A percentile compares a stretch with the other conserved stretches of the same genome.
phyloP scores from a whole-genome alignment of 371 early-diverging fungal species.

The Basidiobolus meristosporus region DNA sequence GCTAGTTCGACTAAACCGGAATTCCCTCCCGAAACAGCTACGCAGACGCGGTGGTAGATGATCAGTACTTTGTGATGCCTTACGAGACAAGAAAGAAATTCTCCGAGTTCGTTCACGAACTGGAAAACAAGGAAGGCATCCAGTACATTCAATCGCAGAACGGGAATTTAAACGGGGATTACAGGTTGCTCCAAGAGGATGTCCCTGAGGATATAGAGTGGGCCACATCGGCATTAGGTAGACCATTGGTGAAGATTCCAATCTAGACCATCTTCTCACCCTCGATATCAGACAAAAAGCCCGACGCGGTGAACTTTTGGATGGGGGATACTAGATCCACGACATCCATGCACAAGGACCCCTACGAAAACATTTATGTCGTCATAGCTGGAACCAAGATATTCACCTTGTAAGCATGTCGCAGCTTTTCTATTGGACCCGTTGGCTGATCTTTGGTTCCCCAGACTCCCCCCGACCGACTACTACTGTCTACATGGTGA shows the following conservation, averaged over 20 bases:
- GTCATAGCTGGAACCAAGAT: constrained; percentile 50
- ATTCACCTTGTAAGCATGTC: constrained; percentile 22
- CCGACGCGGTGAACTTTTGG: constrained; percentile 72
- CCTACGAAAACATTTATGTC: constrained; percentile 60
- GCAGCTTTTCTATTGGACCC: too few relatives aligned
- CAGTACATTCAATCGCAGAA: constrained; percentile 54
- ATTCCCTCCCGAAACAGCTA: too few relatives aligned
- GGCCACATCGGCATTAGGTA: constrained; percentile 8
- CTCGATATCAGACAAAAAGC: constrained; percentile 11
- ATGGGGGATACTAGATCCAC: constrained; percentile 35
- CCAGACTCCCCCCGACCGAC: constrained; percentile 8
- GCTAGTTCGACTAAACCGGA: too few relatives aligned
- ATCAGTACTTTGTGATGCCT: constrained; percentile 45
- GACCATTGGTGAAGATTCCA: constrained; percentile 12
- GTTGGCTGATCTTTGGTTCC: too few relatives aligned
- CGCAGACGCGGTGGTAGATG: constrained; percentile 43
- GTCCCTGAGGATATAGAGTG: constrained; percentile 35
- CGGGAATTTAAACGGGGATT: constrained; percentile 36
- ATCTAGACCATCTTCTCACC: background rate
- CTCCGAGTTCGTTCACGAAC: constrained; percentile 20
- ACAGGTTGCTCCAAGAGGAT: constrained; percentile 23
- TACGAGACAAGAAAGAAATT: constrained; percentile 38
- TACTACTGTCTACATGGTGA: constrained; percentile 39
- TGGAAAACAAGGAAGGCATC: constrained; percentile 11
- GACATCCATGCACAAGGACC: constrained; percentile 61